A percentile compares a stretch with the other conserved stretches of the same genome.
Evolutionary conservation across 1,284 basidiomycete genomes (phyloP).

Genomic region (Naganishia albida): DNA sequence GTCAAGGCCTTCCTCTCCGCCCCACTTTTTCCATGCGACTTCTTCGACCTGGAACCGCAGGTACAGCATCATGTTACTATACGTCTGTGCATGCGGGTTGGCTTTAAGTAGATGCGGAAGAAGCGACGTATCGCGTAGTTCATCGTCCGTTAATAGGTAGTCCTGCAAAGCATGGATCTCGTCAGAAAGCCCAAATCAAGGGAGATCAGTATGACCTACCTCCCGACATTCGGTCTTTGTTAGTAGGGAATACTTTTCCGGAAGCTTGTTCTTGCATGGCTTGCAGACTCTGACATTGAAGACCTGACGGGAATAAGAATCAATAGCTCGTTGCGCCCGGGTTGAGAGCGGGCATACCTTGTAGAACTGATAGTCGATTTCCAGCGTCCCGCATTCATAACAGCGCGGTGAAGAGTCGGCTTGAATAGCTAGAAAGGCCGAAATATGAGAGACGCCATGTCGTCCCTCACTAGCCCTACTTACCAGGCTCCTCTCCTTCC

Average conservation of each 20-base stretch:
- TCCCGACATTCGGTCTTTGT: constrained; percentile 99
- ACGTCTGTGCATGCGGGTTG: constrained; percentile 95
- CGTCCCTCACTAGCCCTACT: constrained; percentile 23
- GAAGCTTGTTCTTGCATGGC: constrained; percentile 80
- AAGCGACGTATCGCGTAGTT: constrained; percentile 85
- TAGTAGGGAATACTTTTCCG: constrained; percentile 89
- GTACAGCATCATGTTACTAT: constrained; percentile 99
- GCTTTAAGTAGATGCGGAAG: constrained; percentile 93
- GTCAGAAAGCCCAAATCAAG: neutral
- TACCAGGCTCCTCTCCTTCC: constrained; percentile 70
- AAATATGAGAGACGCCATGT: constrained; percentile 69
- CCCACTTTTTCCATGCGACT: constrained; percentile 98
- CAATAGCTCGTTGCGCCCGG: neutral
- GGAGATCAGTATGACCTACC: constrained; percentile 55
- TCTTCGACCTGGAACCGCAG: constrained; percentile 90
- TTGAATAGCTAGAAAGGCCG: constrained; percentile 52
- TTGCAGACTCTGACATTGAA: constrained; percentile 85
- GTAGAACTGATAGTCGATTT: constrained; percentile 78
- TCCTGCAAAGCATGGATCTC: constrained; percentile 59
- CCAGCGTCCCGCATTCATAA: constrained; percentile 73
- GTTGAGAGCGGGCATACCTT: constrained; percentile 47
- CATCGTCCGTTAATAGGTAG: constrained; percentile 85
- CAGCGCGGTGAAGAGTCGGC: constrained; percentile 75
- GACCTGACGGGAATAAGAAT: constrained; percentile 53
- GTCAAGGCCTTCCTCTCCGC: constrained; percentile 86